Conservation (phyloP, 306 rosid species). For the Delonix regia region DNA sequence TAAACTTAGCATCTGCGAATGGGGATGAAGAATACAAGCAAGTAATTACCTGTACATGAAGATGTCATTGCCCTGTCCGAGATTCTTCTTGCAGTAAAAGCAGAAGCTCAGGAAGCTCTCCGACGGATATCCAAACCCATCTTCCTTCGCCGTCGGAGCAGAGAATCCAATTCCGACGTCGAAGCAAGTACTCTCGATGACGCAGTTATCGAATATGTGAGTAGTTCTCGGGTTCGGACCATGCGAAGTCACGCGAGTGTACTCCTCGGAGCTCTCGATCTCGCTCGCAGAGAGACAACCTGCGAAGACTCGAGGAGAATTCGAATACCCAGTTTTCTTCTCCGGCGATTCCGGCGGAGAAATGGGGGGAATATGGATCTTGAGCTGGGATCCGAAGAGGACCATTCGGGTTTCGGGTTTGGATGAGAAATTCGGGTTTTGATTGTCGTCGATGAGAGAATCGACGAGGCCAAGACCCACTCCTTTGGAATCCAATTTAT, state of each 20-base stretch:
- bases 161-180: slow-evolving; percentile 44
- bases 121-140: slow-evolving; percentile 37
- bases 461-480: slow-evolving; percentile 76
- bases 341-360: slow-evolving; percentile 38
- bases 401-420: slow-evolving; percentile 56
- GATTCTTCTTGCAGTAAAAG: slow-evolving; percentile 71
- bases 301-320: slow-evolving; percentile 38
- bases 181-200: slow-evolving; percentile 59
- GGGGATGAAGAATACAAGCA: background rate
- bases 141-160: slow-evolving; percentile 31
- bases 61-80: slow-evolving; percentile 78
- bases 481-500: slow-evolving; percentile 53
- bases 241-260: slow-evolving; percentile 70
- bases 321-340: slow-evolving; percentile 18
- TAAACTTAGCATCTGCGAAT: background rate
- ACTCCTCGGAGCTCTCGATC: slow-evolving; percentile 78
- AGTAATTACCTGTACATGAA: slow-evolving; percentile 86
- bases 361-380: slow-evolving; percentile 62
- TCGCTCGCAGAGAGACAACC: slow-evolving; percentile 59
- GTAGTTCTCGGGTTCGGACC: slow-evolving; percentile 80
- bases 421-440: slow-evolving; percentile 29
- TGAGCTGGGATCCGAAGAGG: slow-evolving; percentile 74
- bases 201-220: slow-evolving; percentile 70
- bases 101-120: slow-evolving; percentile 75
- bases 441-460: slow-evolving; percentile 53